phyloP scores from a whole-genome alignment of 2,329 filamentous ascomycete genomes.

The Xylaria sp. region DNA sequence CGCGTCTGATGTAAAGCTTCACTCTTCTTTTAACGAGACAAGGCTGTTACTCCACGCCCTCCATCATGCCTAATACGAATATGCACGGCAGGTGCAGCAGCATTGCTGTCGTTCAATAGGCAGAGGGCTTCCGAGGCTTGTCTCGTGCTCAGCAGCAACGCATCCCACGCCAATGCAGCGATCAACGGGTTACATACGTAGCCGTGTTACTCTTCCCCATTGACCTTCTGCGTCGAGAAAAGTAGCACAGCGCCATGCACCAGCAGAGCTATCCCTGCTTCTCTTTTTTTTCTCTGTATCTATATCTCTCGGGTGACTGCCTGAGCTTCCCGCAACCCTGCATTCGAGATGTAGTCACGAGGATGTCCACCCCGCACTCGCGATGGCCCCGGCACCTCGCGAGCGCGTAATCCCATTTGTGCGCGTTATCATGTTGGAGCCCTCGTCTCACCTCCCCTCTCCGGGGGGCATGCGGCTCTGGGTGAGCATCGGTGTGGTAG shows the following conservation, averaged over 20 bases:
- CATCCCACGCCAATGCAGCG: slow-evolving; percentile 13
- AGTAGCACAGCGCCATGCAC: slow-evolving; percentile 3
- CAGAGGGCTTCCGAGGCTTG: slow-evolving; percentile 3
- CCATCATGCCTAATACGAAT: slow-evolving; percentile 22
- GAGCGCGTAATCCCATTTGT: neutral
- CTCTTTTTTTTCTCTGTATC: neutral
- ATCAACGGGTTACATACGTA: slow-evolving; percentile 16
- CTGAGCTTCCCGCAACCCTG: slow-evolving; percentile 5
- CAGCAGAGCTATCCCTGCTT: neutral
- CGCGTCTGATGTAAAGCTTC: slow-evolving; percentile 14
- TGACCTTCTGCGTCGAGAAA: neutral
- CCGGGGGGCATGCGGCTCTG: slow-evolving; percentile 19
- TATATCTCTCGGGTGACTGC: slow-evolving; percentile 13
- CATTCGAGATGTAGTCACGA: slow-evolving; percentile 1
- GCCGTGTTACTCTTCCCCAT: neutral
- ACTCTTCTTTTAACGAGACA: slow-evolving; percentile 3
- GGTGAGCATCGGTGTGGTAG: slow-evolving; percentile 23
- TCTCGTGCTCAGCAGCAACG: slow-evolving; percentile 17
- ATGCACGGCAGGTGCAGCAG: slow-evolving; percentile 8
- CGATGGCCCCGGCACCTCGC: neutral
- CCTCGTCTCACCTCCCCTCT: slow-evolving; percentile 13
- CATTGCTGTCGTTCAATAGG: slow-evolving; percentile 1
- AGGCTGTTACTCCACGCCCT: slow-evolving; percentile 23
- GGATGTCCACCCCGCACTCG: slow-evolving; percentile 7
- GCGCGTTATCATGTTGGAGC: slow-evolving; percentile 1